Base-by-base conservation (phyloP, 1,284 basidiomycete species). In the Irpex sp. region DNA sequence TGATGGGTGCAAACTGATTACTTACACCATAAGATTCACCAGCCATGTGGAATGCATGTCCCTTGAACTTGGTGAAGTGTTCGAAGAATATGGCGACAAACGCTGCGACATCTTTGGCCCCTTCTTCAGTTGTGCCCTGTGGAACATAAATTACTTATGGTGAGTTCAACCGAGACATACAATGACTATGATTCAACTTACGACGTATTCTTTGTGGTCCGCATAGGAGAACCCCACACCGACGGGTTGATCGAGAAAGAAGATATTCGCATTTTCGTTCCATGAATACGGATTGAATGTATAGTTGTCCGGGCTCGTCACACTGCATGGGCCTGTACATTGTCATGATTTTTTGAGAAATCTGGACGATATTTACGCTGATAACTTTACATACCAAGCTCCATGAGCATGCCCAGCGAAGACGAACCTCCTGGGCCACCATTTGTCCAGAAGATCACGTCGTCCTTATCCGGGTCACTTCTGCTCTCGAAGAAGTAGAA, bases 401-500 rank as follows among this genome's bases (percentile, higher is more conserved):
- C 88, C 82, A 87, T 85, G 62, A 89, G 77, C 36, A 91, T 73
- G 11, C 85, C 86, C 64, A 83, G 70, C 1, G 81, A 77, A 34
- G 82, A 82, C 0, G 81, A 82, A 62, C 82, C 84, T 52, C 84
- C 84, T 6, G 66, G 65, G 60, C 84, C 85, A 66, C 85, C 86
- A 65, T 85, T 83, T 3, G 85, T 87, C 86, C 86, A 89, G 65
- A 88, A 81, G 37, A 88, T 81, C 2, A 91, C 81, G 64, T 87
- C 85, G 69, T 91, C 88, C 55, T 77, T 83, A 37, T 81, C 79
- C 0, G 91, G 91, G 64, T 90, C 79, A 63, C 76, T 82, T 61
- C 92, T 79, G 61, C 87, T 90, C 73, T 94, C 92, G 75, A 94
- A 94, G 71, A 84, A 85, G 76, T 82, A 83, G 80, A 93, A 94